These are phyloP conservation scores for Eutypella sp. DNA, from an alignment of 2,329 filamentous ascomycete genomes.

Conservation along the genomic window DNA sequence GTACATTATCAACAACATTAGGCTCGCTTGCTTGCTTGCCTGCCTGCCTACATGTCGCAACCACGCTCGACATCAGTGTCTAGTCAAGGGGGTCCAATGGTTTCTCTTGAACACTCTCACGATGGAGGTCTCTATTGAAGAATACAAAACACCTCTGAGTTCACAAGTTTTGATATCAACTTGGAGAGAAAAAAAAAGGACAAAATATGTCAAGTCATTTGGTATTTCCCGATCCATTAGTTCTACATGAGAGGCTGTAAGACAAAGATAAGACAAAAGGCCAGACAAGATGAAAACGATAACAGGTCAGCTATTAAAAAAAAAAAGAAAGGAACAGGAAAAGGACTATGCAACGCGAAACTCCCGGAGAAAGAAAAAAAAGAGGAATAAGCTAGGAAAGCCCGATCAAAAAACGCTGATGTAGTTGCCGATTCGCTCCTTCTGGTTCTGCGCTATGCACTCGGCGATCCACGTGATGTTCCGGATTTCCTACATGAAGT, in stretches of 20 bases:
- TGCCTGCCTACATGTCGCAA: constrained; percentile 1
- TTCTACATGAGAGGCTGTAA: constrained; percentile 37
- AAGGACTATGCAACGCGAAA: neutral
- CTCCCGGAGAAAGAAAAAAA: neutral
- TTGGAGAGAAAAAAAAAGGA: too few species aligned
- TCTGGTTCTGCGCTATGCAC: constrained; percentile 99
- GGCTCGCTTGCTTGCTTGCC: constrained; percentile 3
- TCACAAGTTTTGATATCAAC: too few species aligned
- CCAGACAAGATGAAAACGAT: too few species aligned
- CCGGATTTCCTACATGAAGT: constrained; percentile 98
- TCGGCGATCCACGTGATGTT: constrained; percentile 99
- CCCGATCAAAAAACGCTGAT: constrained; percentile 83
- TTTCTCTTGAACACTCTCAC: too few species aligned
- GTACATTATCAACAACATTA: constrained; percentile 34
- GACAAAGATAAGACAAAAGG: constrained; percentile 11
- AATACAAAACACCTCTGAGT: too few species aligned
- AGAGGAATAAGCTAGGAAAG: constrained; percentile 7
- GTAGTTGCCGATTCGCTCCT: constrained; percentile 97
- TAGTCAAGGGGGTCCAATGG: too few species aligned
- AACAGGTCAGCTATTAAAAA: too few species aligned
- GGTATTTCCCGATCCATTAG: constrained; percentile 33
- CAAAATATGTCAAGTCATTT: constrained; percentile 11
- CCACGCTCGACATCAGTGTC: too few species aligned
- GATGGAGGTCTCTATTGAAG: too few species aligned
- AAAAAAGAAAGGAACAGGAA: too few species aligned